Percentiles rank a stretch among this genome's conserved stretches.
Evolutionary conservation across 2,329 filamentous ascomycete species (phyloP).

Genomic region (Aulographum hederae): DNA sequence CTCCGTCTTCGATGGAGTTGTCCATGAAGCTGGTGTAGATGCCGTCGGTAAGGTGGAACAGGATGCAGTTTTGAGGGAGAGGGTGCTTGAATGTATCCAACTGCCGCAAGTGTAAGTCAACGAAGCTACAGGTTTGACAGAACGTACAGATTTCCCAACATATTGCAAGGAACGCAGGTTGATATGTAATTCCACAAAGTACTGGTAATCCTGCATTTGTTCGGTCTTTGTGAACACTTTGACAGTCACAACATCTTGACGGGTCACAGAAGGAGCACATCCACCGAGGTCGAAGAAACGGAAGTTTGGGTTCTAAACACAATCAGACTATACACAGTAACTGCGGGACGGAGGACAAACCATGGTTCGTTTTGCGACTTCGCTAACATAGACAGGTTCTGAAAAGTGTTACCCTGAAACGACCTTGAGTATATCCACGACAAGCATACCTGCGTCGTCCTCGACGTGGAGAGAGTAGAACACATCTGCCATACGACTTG

Average conservation of each 20-base stretch:
- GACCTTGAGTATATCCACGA: no score
- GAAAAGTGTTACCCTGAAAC: no score
- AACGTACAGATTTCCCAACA: conserved; percentile 47
- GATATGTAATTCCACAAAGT: conserved; percentile 55
- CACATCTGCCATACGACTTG: conserved; percentile 59
- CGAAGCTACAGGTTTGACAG: no score
- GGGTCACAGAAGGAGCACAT: conserved; percentile 44
- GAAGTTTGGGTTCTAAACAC: conserved; percentile 91
- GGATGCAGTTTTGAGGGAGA: conserved; percentile 62
- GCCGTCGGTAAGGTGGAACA: conserved; percentile 75
- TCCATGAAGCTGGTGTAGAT: conserved; percentile 56
- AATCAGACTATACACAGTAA: no score
- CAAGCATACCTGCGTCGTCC: conserved; percentile 29
- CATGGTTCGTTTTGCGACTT: conserved; percentile 60
- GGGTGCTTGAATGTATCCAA: conserved; percentile 47
- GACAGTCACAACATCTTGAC: conserved; percentile 45
- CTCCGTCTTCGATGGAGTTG: conserved; percentile 8
- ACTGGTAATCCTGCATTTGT: conserved; percentile 33
- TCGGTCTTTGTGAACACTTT: conserved; percentile 49
- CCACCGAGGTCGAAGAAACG: conserved; percentile 59
- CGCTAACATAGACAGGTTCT: conserved; percentile 84
- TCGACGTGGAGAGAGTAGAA: conserved; percentile 74
- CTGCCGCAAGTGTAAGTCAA: no score
- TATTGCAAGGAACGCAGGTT: conserved; percentile 60
- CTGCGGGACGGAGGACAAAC: no score